These are phyloP conservation scores for Mortierella sp. DNA, from an alignment of 371 early-diverging fungal species.

Conservation along the genomic window DNA sequence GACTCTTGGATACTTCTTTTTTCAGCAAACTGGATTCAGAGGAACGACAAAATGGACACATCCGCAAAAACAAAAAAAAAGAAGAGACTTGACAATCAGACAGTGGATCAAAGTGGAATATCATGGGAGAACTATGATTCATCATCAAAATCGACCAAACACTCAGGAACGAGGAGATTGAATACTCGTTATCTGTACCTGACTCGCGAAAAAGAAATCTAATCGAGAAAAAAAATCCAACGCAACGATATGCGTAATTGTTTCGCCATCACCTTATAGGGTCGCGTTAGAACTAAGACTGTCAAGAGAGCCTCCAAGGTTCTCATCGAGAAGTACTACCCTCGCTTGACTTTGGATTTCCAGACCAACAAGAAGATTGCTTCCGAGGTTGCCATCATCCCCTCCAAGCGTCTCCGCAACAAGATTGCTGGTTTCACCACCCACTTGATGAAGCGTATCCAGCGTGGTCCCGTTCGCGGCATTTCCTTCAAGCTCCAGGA, in stretches of 20 bases:
- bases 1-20: too few species aligned
- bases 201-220: background rate
- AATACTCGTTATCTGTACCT: background rate
- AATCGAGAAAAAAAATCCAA: background rate
- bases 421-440: constrained; percentile 99
- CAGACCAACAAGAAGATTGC: constrained; percentile 99
- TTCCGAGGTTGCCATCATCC: constrained; percentile 98
- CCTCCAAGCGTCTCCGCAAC: constrained; percentile 99
- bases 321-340: constrained; percentile 99
- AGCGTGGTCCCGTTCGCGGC: constrained; percentile 99
- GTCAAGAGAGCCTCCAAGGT: constrained; percentile 99
- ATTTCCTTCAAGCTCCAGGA: constrained; percentile 99
- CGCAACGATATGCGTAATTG: too few species aligned
- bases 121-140: background rate
- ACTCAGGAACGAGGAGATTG: background rate
- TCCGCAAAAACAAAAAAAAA: too few species aligned
- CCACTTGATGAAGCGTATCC: constrained; percentile 99
- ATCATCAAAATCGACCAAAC: background rate
- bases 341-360: constrained; percentile 98
- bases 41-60: too few species aligned
- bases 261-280: constrained; percentile 18
- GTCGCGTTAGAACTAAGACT: constrained; percentile 87
- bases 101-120: background rate
- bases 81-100: too few species aligned
- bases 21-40: background rate